Base-by-base conservation (phyloP, 768 basidiomycete genomes). In the Pisolithus albus region DNA sequence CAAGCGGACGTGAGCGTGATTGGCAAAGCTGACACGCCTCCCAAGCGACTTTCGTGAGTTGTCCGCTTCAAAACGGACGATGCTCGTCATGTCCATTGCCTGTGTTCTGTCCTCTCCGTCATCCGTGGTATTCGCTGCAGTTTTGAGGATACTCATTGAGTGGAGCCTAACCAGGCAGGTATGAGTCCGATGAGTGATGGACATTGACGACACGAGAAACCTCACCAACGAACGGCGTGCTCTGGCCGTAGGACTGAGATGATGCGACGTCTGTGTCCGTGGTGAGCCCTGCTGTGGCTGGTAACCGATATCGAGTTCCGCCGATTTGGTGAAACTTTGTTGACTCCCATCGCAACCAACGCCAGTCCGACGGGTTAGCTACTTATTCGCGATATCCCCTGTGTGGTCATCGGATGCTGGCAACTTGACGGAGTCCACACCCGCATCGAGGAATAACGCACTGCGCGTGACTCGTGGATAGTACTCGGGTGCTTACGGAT, bases 131-230 rank as follows among this genome's bases (percentile, higher is more conserved):
- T 74, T 77, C 32, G 72, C 63, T 21, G 80, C 78, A 1, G 76
- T 68, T 64, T 91, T 91, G 32, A 91, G 75, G 52, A 91, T 91
- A 56, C 86, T 86, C 66, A n/a, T 87, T 89, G 41, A 86, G 73
- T 1, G 88, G 88, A 44, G 68, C 84, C 88, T 90, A 45, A 34
- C 40, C 26, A 7, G 46, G 59, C 19, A 45, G 36, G 42, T 40
- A 45, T 34, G 15, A 38, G 15, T n/a, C 26, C n/a, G 36, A n/a
- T 28, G 15, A 10, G 13, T 34, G 13, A 15, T 15, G 8, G 13
- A n/a, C 11, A 21, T 18, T 5, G 21, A 1, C 26, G 13, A 28
- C 18, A 28, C 41, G 34, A 47, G 16, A 34, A 52, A 75, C 81
- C 30, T 51, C 53, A 87, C 88, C 53, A 88, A 63, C 19, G 82